These are phyloP conservation scores for Zymoseptoria brevis DNA, from an alignment of 2,329 filamentous ascomycete species.

Conservation along the genomic window DNA sequence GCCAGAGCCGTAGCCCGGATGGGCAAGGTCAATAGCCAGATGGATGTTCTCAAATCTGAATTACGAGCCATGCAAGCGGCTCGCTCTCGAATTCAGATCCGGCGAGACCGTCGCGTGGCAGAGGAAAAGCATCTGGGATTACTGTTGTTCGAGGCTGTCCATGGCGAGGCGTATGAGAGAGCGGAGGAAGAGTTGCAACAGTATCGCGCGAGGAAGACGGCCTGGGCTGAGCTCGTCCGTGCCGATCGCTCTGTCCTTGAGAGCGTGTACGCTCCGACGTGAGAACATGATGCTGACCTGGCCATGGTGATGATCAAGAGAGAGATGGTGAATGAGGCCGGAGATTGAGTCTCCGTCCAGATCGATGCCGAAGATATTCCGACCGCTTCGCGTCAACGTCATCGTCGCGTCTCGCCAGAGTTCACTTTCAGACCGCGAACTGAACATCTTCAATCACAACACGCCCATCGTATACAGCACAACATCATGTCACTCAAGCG, in stretches of 20 bases:
- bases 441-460: background rate
- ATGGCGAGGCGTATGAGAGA: background rate
- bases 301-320: background rate
- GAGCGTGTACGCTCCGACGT: no score
- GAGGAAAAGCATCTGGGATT: background rate
- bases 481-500: conserved; percentile 43
- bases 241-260: no score
- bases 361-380: background rate
- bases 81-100: background rate
- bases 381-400: background rate
- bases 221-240: background rate
- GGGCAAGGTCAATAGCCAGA: background rate
- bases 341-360: background rate
- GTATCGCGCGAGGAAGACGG: background rate
- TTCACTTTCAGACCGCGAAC: background rate
- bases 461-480: background rate
- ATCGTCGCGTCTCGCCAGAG: background rate
- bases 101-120: background rate
- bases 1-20: background rate
- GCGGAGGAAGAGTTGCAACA: background rate
- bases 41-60: background rate
- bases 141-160: background rate
- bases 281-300: no score
- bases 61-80: background rate
- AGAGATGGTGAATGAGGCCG: background rate